Conservation (phyloP, 352 stramenopile species). For the Phytopythium chamaehyphon region DNA sequence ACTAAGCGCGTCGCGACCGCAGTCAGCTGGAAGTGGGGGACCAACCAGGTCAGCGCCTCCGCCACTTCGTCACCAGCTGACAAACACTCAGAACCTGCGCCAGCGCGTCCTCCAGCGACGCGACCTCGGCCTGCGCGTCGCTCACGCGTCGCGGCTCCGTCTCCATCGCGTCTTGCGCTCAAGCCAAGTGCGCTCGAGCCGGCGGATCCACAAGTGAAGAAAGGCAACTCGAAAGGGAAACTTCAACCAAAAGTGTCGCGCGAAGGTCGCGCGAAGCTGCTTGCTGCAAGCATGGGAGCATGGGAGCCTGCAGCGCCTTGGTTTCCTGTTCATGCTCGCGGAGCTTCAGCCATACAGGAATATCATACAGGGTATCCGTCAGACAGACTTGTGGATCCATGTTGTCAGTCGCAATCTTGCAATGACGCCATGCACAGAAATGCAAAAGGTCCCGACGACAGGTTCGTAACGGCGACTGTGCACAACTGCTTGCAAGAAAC, state of each 20-base stretch:
- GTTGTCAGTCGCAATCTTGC: too few species aligned
- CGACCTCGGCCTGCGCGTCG: slow-evolving; percentile 4
- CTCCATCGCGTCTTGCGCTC: not conserved
- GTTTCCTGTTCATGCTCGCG: too few species aligned
- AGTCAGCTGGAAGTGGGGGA: slow-evolving; percentile 9
- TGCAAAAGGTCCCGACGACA: too few species aligned
- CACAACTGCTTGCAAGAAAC: too few species aligned
- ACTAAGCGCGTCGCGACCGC: slow-evolving; percentile 19
- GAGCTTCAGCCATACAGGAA: too few species aligned
- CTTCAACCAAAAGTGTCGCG: slow-evolving; percentile 39
- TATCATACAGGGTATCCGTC: too few species aligned
- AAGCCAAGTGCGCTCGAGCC: not conserved
- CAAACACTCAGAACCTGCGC: slow-evolving; percentile 7
- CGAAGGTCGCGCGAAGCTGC: slow-evolving; percentile 40
- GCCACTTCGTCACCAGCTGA: not conserved
- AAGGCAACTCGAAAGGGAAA: slow-evolving; percentile 29
- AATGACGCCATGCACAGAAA: too few species aligned
- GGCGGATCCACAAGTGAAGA: slow-evolving; percentile 8
- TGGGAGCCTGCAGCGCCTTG: too few species aligned
- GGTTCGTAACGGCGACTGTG: too few species aligned
- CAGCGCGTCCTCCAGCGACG: slow-evolving; percentile 22
- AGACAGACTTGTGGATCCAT: too few species aligned
- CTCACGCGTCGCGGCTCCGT: slow-evolving; percentile 2
- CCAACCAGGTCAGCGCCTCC: not conserved
- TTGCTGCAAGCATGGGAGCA: too few species aligned